Percentiles rank a stretch among this genome's conserved stretches.
Conservation (phyloP, 495 filamentous ascomycete species). For the Penicillium arizonense region DNA sequence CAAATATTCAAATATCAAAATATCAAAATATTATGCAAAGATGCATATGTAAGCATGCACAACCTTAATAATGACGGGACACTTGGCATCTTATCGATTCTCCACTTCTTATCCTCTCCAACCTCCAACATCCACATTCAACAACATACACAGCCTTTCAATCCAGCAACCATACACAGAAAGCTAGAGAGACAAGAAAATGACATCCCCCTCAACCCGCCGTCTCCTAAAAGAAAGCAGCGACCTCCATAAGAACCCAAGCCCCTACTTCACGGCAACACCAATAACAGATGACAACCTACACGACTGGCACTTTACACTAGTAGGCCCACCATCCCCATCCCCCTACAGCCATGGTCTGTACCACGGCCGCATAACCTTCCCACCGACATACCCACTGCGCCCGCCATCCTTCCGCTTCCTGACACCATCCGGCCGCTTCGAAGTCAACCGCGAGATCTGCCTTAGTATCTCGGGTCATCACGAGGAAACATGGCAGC, state of each 20-base stretch:
- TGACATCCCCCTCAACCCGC: conserved; percentile 48
- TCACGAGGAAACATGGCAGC: conserved; percentile 98
- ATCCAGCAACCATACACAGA: background rate
- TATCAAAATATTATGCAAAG: no score
- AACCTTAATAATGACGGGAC: background rate
- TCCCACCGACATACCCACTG: conserved; percentile 85
- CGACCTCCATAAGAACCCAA: conserved; percentile 74
- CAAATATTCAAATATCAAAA: no score
- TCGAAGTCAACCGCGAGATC: conserved; percentile 96
- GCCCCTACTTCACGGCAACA: conserved; percentile 75
- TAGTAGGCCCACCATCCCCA: conserved; percentile 82
- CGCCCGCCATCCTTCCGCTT: conserved; percentile 93
- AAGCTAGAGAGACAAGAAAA: conserved; percentile 17
- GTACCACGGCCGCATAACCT: conserved; percentile 94
- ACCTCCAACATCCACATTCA: background rate
- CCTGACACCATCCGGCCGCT: conserved; percentile 84
- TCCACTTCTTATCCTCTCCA: background rate
- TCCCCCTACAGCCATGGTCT: conserved; percentile 76
- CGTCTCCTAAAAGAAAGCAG: conserved; percentile 70
- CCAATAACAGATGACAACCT: conserved; percentile 80
- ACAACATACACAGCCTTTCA: background rate
- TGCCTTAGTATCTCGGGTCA: conserved; percentile 91
- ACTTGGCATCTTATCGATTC: conserved; percentile 2
- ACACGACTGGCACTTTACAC: conserved; percentile 99
- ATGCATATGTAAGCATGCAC: background rate